Conservation (phyloP, 148 eudicot genomes). For the Nyssa sinensis region DNA sequence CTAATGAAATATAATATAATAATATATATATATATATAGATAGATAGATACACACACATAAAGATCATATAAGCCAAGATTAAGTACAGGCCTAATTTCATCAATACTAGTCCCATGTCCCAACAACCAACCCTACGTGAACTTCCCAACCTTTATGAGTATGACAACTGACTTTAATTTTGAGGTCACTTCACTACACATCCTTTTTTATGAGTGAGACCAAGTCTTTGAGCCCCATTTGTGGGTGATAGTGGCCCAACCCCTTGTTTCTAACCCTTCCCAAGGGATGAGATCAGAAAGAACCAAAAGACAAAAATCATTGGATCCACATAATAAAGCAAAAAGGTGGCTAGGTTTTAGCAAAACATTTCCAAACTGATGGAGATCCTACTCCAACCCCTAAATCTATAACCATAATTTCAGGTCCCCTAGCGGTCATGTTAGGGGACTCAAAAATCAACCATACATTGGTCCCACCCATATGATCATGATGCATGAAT, state of each 20-base stretch:
- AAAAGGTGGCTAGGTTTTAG: slow-evolving; percentile 33
- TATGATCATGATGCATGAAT: slow-evolving; percentile 37
- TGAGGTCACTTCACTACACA: slow-evolving; percentile 32
- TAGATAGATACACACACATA: too few species aligned
- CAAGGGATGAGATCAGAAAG: slow-evolving; percentile 28
- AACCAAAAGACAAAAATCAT: slow-evolving; percentile 35
- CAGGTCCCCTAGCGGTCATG: slow-evolving; percentile 44
- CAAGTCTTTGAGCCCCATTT: slow-evolving; percentile 49
- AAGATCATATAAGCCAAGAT: background rate
- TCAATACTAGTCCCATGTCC: slow-evolving; percentile 5
- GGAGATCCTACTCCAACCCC: slow-evolving; percentile 37
- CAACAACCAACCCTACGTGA: slow-evolving; percentile 9
- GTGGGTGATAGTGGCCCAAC: slow-evolving; percentile 47
- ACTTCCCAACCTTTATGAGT: background rate
- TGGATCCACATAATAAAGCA: slow-evolving; percentile 40
- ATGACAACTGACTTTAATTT: slow-evolving; percentile 18
- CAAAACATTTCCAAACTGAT: slow-evolving; percentile 27
- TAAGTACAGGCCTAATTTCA: background rate
- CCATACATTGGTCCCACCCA: slow-evolving; percentile 35
- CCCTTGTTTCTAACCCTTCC: slow-evolving; percentile 36
- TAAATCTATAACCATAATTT: slow-evolving; percentile 53
- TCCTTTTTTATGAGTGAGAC: slow-evolving; percentile 30
- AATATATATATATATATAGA: too few species aligned
- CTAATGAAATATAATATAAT: background rate
- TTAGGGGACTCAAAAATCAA: slow-evolving; percentile 25